Conservation (phyloP, 768 basidiomycete genomes). For the Collybia mongolica region DNA sequence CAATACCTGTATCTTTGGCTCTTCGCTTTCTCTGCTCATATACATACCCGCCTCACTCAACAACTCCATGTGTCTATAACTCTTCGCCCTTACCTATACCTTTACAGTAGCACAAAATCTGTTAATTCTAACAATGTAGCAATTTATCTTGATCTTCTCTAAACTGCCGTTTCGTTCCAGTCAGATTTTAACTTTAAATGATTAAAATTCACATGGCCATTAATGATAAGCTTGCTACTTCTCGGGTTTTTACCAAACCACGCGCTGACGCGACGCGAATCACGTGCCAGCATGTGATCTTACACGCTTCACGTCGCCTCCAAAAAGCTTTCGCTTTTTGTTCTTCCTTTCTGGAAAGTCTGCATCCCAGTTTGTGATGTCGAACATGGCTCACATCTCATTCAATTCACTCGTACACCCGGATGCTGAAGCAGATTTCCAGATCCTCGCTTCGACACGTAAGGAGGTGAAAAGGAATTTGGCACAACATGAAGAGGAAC, state of each 20-base stretch:
- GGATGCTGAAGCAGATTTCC: conserved; percentile 6
- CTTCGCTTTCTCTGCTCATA: background rate
- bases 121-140: conserved; percentile 4
- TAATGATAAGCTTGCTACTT: too few relatives aligned
- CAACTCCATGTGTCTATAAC: too few relatives aligned
- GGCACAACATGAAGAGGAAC: too few relatives aligned
- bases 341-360: too few relatives aligned
- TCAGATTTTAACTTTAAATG: background rate
- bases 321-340: too few relatives aligned
- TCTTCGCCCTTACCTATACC: background rate
- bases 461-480: conserved; percentile 5
- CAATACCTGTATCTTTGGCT: conserved; percentile 2
- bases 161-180: background rate
- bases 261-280: background rate
- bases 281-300: background rate
- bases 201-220: background rate
- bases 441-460: conserved; percentile 4
- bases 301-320: conserved; percentile 1
- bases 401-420: conserved; percentile 6
- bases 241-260: too few relatives aligned
- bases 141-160: conserved; percentile 2
- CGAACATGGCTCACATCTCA: too few relatives aligned
- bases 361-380: too few relatives aligned
- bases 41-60: too few relatives aligned
- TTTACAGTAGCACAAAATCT: too few relatives aligned